phyloP scores from a whole-genome alignment of 805 yeast genomes.

The Starmerella scarabaei region DNA sequence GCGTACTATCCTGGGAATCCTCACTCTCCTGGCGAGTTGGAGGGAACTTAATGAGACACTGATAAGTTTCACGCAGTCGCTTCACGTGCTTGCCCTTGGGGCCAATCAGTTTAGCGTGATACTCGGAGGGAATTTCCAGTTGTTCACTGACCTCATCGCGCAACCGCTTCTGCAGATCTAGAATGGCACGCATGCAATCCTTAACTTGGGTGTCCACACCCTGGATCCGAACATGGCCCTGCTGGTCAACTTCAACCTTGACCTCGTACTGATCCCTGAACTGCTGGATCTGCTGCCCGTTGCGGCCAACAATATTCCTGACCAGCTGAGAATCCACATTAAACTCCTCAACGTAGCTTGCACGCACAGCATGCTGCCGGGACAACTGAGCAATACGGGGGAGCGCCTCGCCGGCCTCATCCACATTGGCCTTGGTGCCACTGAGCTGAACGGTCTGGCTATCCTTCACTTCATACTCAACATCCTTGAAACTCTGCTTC shows the following conservation, averaged over 20 bases:
- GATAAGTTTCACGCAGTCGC: slow-evolving; percentile 78
- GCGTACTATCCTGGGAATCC: slow-evolving; percentile 4
- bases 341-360: slow-evolving; percentile 35
- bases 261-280: slow-evolving; percentile 64
- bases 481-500: slow-evolving; percentile 17
- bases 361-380: slow-evolving; percentile 36
- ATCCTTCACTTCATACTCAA: slow-evolving; percentile 25
- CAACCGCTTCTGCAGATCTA: slow-evolving; percentile 53
- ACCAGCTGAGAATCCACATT: slow-evolving; percentile 55
- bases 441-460: slow-evolving; percentile 41
- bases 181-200: slow-evolving; percentile 50
- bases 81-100: slow-evolving; percentile 66
- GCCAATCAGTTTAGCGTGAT: slow-evolving; percentile 75
- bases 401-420: slow-evolving; percentile 40
- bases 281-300: slow-evolving; percentile 59
- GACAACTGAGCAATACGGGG: slow-evolving; percentile 43
- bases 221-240: slow-evolving; percentile 43
- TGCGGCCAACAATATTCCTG: slow-evolving; percentile 79
- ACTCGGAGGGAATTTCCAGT: slow-evolving; percentile 59
- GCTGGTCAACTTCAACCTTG: slow-evolving; percentile 57
- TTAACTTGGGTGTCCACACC: slow-evolving; percentile 73
- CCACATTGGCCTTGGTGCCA: slow-evolving; percentile 57
- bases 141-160: slow-evolving; percentile 65
- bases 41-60: slow-evolving; percentile 70
- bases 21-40: slow-evolving; percentile 12